phyloP scores from a whole-genome alignment of 73 alveolate species.

The Paramecium biaurelia region DNA sequence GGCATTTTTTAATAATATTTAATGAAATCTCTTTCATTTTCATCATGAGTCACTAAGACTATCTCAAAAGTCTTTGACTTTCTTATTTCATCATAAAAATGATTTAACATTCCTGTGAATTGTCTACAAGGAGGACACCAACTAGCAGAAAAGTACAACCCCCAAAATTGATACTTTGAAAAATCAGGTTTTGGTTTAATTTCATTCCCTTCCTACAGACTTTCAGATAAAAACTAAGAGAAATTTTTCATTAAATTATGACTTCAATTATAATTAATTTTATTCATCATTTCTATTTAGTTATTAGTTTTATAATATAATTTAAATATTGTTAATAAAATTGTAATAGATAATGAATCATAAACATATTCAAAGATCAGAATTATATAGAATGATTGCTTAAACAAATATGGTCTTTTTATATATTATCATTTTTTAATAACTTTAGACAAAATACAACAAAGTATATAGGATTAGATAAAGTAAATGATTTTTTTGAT shows the following conservation, averaged over 20 bases:
- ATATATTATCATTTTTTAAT: no score
- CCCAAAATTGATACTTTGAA: background rate
- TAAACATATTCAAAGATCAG: background rate
- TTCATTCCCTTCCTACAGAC: background rate
- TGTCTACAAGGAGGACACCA: conserved; percentile 99
- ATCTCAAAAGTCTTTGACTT: conserved; percentile 63
- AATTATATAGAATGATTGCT: background rate
- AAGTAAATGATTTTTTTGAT: no score
- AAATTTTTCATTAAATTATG: conserved; percentile 16
- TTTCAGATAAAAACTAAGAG: background rate
- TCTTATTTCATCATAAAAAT: conserved; percentile 80
- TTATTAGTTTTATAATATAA: no score
- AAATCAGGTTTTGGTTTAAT: conserved; percentile 14
- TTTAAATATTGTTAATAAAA: background rate
- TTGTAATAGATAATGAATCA: no score
- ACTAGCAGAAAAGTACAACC: conserved; percentile 93
- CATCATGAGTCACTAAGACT: conserved; percentile 70
- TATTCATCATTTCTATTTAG: background rate
- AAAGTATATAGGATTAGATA: no score
- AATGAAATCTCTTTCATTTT: conserved; percentile 29
- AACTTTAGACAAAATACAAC: no score
- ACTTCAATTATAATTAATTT: background rate
- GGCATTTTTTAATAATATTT: conserved; percentile 70
- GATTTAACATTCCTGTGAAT: conserved; percentile 86
- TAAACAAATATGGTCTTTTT: background rate